These are phyloP conservation scores for Rhodotorula sp. DNA, from an alignment of 1,284 basidiomycete species.

Conservation along the genomic window DNA sequence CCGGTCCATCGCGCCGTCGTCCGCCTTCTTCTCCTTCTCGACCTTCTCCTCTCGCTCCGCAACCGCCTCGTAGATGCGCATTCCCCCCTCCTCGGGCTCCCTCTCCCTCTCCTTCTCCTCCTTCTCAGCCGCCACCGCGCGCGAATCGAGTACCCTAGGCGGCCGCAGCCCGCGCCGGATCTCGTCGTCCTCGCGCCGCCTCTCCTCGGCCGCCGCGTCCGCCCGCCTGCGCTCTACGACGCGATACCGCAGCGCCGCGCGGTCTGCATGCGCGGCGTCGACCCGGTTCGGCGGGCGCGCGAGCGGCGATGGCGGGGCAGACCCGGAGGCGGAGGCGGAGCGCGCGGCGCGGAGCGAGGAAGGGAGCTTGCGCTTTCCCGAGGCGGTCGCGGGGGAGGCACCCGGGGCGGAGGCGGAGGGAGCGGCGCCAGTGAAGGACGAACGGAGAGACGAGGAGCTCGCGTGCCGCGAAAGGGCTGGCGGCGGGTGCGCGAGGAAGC, in stretches of 20 bases:
- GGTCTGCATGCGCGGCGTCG: conserved; percentile 4
- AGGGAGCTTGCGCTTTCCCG: conserved; percentile 19
- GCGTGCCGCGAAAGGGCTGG: conserved; percentile 9
- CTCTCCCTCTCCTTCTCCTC: too few species aligned
- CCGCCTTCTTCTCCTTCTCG: conserved; percentile 3
- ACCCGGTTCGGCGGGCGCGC: not conserved
- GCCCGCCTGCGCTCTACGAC: conserved; percentile 29
- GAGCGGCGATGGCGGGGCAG: not conserved
- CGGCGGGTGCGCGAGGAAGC: conserved; percentile 16
- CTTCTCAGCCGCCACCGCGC: not conserved
- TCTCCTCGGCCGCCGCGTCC: not conserved
- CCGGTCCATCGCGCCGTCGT: conserved; percentile 30
- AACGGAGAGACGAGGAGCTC: conserved; percentile 12
- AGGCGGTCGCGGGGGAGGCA: not conserved
- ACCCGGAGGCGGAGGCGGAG: not conserved
- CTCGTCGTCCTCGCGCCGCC: conserved; percentile 17
- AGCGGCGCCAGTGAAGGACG: not conserved
- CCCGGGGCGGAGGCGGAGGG: not conserved
- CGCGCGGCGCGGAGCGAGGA: conserved; percentile 11
- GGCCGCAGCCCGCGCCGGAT: conserved; percentile 18
- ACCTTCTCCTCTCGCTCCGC: conserved; percentile 1
- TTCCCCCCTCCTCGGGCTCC: not conserved
- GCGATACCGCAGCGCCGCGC: conserved; percentile 27
- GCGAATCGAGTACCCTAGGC: conserved; percentile 1
- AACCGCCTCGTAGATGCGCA: conserved; percentile 36